Conservation (phyloP, 257 asterid genomes). For the Catharanthus roseus region DNA sequence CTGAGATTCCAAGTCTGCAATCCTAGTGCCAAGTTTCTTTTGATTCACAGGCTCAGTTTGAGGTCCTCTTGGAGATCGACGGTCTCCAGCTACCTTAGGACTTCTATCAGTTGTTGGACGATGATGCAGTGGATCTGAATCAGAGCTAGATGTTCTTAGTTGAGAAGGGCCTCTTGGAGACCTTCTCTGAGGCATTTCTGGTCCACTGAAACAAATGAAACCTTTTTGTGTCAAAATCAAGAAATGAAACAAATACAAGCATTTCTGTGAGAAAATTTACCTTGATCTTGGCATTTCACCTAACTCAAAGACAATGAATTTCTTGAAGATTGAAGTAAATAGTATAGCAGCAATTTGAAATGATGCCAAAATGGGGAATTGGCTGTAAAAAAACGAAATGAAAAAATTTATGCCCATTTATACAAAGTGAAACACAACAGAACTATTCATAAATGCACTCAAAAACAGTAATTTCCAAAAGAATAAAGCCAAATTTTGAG, state of each 20-base stretch:
- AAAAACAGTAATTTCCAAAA: conserved; percentile 1
- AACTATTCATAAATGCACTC: conserved; percentile 1
- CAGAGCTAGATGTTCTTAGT: conserved; percentile 61
- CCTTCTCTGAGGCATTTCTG: conserved; percentile 67
- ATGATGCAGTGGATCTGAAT: conserved; percentile 53
- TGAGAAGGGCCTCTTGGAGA: conserved; percentile 52
- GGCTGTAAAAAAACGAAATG: no score
- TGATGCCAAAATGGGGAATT: conserved; percentile 5
- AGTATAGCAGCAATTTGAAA: neutral
- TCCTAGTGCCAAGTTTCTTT: conserved; percentile 78
- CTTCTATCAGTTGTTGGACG: conserved; percentile 53
- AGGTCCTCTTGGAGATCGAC: conserved; percentile 53
- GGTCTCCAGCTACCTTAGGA: conserved; percentile 44
- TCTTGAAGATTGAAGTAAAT: neutral
- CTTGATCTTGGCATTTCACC: conserved; percentile 70
- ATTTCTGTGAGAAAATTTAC: conserved; percentile 24
- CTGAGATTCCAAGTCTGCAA: conserved; percentile 83
- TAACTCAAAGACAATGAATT: neutral
- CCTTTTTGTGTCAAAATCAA: conserved; percentile 12
- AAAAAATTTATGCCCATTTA: no score
- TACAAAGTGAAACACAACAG: neutral
- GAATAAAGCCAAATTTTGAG: conserved; percentile 25
- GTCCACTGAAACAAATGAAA: conserved; percentile 29
- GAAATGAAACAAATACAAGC: neutral
- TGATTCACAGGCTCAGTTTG: conserved; percentile 49